phyloP scores from a whole-genome alignment of 345 rosid genomes.

The Rhizophora apiculata region DNA sequence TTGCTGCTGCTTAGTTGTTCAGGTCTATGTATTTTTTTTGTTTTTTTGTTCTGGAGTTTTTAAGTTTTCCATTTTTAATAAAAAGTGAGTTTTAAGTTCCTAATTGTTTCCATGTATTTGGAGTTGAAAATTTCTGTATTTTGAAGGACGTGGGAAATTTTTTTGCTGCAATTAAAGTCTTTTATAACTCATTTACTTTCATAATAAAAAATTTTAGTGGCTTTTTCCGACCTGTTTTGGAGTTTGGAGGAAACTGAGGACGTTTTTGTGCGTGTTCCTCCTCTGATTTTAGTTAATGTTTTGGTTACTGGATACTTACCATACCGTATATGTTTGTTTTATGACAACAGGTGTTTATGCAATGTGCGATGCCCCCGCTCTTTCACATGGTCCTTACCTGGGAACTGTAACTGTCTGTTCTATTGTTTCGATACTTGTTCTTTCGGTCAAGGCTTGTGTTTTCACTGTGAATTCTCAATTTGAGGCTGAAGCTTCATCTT shows the following conservation, averaged over 20 bases:
- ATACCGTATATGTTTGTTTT: neutral
- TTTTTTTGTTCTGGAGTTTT: no score
- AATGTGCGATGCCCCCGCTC: conserved; percentile 66
- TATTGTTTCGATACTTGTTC: conserved; percentile 57
- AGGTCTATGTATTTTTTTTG: no score
- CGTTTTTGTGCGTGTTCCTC: neutral
- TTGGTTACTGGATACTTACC: neutral
- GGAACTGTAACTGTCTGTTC: conserved; percentile 85
- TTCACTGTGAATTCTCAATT: conserved; percentile 76
- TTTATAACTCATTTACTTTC: no score
- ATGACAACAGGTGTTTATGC: conserved; percentile 70
- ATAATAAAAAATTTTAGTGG: no score
- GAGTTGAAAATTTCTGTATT: no score
- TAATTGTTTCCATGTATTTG: no score
- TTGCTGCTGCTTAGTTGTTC: neutral
- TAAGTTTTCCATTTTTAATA: neutral
- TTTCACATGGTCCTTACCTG: conserved; percentile 84
- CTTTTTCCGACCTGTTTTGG: no score
- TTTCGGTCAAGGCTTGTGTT: conserved; percentile 78
- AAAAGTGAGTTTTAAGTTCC: no score
- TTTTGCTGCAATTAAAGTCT: no score
- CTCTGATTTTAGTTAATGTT: neutral
- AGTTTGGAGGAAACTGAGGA: neutral
- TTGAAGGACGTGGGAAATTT: no score
- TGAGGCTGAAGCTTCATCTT: conserved; percentile 56